These are phyloP conservation scores for Fomitopsis pinicola DNA, from an alignment of 1,284 basidiomycete species.

Conservation along the genomic window DNA sequence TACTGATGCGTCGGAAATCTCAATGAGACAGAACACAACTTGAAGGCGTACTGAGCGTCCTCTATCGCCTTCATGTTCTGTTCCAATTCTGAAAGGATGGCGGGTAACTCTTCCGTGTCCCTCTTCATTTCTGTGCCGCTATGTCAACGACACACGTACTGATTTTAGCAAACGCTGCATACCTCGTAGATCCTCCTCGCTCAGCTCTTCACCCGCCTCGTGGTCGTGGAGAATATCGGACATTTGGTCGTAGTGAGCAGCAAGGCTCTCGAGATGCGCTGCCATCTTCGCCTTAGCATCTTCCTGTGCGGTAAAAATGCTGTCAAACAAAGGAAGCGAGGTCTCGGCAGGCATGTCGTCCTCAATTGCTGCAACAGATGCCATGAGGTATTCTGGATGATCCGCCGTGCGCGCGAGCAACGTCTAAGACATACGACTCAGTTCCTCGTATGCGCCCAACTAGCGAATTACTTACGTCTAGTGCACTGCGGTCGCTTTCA, in stretches of 20 bases:
- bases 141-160: not conserved
- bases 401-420: slow-evolving; percentile 56
- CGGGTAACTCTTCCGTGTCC: slow-evolving; percentile 70
- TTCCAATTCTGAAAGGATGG: slow-evolving; percentile 69
- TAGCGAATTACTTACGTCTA: slow-evolving; percentile 50
- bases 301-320: slow-evolving; percentile 53
- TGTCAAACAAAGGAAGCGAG: slow-evolving; percentile 39
- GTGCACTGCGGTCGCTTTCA: slow-evolving; percentile 57
- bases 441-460: not conserved
- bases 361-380: slow-evolving; percentile 50
- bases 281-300: slow-evolving; percentile 62
- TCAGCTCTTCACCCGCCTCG: slow-evolving; percentile 60
- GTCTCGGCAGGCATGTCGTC: slow-evolving; percentile 42
- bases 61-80: slow-evolving; percentile 48
- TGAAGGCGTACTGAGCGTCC: slow-evolving; percentile 47
- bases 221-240: slow-evolving; percentile 56
- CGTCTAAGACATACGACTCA: slow-evolving; percentile 37
- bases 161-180: slow-evolving; percentile 2
- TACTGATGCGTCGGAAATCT: not conserved
- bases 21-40: no score
- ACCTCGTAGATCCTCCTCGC: slow-evolving; percentile 69
- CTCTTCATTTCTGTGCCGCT: slow-evolving; percentile 63
- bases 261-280: slow-evolving; percentile 61
- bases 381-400: slow-evolving; percentile 58
- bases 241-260: slow-evolving; percentile 74